Conservation (phyloP, 495 filamentous ascomycete genomes). For the Penicillium arizonense region DNA sequence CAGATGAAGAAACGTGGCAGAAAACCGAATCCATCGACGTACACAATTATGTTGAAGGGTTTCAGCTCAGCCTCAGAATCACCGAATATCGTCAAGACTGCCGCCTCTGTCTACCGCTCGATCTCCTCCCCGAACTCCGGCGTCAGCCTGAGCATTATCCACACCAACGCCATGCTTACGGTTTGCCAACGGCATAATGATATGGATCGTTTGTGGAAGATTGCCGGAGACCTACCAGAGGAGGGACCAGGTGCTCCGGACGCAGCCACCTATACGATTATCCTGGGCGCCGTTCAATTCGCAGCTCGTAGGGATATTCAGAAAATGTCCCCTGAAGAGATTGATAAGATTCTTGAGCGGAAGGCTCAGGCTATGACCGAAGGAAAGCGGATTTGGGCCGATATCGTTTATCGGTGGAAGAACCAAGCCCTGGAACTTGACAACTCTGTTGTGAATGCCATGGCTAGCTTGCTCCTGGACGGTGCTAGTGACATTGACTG, state of each 20-base stretch:
- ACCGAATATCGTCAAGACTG: constrained; percentile 53
- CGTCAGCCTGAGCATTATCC: constrained; percentile 68
- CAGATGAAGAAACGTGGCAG: constrained; percentile 94
- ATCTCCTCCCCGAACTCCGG: constrained; percentile 57
- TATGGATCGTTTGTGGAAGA: constrained; percentile 71
- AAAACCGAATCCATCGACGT: constrained; percentile 71
- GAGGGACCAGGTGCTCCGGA: constrained; percentile 61
- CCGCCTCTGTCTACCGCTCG: constrained; percentile 68
- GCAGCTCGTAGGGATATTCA: constrained; percentile 25
- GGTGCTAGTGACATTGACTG: constrained; percentile 56
- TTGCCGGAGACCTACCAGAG: constrained; percentile 64
- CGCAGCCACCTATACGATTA: constrained; percentile 70
- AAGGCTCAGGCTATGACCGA: constrained; percentile 46
- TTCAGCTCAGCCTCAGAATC: constrained; percentile 54
- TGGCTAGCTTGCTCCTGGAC: constrained; percentile 70
- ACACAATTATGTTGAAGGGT: constrained; percentile 79
- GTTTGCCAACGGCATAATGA: constrained; percentile 70
- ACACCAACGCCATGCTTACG: constrained; percentile 81
- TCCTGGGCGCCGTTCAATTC: constrained; percentile 67
- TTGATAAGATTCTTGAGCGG: constrained; percentile 35
- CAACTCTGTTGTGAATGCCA: constrained; percentile 67
- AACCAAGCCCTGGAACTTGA: constrained; percentile 67
- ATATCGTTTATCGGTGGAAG: constrained; percentile 70
- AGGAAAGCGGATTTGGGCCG: constrained; percentile 74
- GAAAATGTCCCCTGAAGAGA: constrained; percentile 23